A percentile compares a stretch with the other conserved stretches of the same genome.
phyloP scores from a whole-genome alignment of 306 rosid genomes.

The Fragaria iinumae region DNA sequence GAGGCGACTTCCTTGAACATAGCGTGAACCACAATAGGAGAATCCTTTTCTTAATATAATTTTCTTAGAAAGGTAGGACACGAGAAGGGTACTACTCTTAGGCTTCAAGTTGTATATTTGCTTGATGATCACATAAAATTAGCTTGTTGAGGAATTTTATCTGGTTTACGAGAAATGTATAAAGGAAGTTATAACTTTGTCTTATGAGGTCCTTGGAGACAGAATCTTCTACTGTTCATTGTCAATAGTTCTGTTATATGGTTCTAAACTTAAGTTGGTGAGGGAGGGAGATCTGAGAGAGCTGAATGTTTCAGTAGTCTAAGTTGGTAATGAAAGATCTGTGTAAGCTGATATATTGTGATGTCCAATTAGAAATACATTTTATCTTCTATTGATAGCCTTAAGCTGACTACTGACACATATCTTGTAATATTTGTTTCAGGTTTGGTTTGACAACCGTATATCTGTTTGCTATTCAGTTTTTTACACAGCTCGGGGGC shows the following conservation, averaged over 20 bases:
- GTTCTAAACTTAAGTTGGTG: not conserved
- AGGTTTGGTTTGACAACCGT: constrained; percentile 85
- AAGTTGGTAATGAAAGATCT: not conserved
- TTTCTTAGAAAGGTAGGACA: not conserved
- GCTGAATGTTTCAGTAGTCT: not conserved
- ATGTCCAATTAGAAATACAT: not conserved
- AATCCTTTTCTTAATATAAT: not conserved
- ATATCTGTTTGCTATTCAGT: constrained; percentile 80
- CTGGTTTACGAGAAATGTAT: not conserved
- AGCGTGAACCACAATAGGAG: not conserved
- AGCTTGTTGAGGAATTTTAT: not conserved
- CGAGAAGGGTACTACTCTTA: not conserved
- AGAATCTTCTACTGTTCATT: not conserved
- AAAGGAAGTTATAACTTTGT: not conserved
- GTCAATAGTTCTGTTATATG: not conserved
- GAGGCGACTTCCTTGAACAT: not conserved
- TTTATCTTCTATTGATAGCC: not conserved
- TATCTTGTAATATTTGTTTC: constrained; percentile 27
- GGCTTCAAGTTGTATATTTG: not conserved
- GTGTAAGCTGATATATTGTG: not conserved
- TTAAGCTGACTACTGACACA: constrained; percentile 14
- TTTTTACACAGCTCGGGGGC: constrained; percentile 73
- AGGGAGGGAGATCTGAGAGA: not conserved
- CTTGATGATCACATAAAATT: not conserved
- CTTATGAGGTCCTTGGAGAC: not conserved